Percentiles rank a stretch among this genome's conserved stretches.
Conservation (phyloP, 192 early-diverging fungal species). For the Coemansia aciculifera region DNA sequence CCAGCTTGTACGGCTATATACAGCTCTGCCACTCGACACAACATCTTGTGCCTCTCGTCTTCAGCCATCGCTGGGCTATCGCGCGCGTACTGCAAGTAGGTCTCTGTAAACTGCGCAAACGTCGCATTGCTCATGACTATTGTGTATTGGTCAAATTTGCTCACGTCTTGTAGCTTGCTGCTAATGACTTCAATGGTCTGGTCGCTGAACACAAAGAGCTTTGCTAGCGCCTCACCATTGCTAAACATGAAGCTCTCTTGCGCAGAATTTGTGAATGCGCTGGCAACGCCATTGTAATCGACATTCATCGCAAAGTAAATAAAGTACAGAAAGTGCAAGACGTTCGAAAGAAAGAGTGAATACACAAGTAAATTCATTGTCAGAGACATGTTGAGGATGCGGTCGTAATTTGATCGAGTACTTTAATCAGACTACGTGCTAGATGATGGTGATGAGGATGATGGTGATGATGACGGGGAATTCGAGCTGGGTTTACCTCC, state of each 20-base stretch:
- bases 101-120: constrained; percentile 32
- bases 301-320: constrained; percentile 20
- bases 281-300: constrained; percentile 28
- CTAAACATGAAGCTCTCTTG: constrained; percentile 35
- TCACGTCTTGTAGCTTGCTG: constrained; percentile 20
- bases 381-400: too few relatives aligned
- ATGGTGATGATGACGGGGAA: too few relatives aligned
- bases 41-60: constrained; percentile 16
- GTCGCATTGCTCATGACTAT: constrained; percentile 18
- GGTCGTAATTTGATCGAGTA: too few relatives aligned
- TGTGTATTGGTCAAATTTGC: constrained; percentile 41
- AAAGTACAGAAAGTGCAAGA: neutral
- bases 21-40: constrained; percentile 32
- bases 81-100: constrained; percentile 41
- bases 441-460: too few relatives aligned
- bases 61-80: constrained; percentile 13
- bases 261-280: constrained; percentile 40
- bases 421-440: too few relatives aligned
- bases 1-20: constrained; percentile 20
- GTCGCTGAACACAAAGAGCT: constrained; percentile 45
- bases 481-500: too few relatives aligned
- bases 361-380: too few relatives aligned
- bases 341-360: neutral
- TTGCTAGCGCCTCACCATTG: constrained; percentile 34
- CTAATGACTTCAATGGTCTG: constrained; percentile 16